Conservation (phyloP, 345 rosid species). For the Syzygium grande region DNA sequence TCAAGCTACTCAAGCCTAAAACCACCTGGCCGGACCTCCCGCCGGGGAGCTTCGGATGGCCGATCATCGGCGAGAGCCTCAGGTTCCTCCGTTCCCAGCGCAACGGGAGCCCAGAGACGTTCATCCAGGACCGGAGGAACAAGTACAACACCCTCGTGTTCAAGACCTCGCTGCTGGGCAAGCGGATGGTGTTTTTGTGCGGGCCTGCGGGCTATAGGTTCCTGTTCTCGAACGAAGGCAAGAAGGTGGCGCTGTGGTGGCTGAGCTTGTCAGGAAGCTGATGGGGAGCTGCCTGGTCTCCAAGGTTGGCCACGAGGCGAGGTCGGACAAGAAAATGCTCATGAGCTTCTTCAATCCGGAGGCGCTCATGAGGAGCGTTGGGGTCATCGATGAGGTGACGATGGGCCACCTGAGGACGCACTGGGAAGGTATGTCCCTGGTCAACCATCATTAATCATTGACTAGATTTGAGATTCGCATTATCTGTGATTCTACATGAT, state of each 20-base stretch:
- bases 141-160: neutral
- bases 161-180: neutral
- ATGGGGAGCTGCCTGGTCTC: no score
- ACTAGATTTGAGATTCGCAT: neutral
- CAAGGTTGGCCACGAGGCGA: neutral
- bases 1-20: no score
- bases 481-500: no score
- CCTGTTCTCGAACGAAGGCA: neutral
- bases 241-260: constrained; percentile 1
- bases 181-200: neutral
- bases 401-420: neutral
- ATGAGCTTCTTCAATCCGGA: neutral
- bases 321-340: no score
- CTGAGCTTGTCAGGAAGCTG: neutral
- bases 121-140: neutral
- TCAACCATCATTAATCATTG: neutral
- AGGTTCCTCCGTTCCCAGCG: neutral
- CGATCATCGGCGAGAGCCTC: neutral
- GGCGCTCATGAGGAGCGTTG: neutral
- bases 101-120: neutral
- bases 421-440: constrained; percentile 8
- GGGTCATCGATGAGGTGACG: neutral
- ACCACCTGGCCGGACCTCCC: neutral
- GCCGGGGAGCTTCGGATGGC: neutral
- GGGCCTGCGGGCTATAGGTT: neutral